phyloP scores from a whole-genome alignment of 768 basidiomycete species.

The Terana coerulea region DNA sequence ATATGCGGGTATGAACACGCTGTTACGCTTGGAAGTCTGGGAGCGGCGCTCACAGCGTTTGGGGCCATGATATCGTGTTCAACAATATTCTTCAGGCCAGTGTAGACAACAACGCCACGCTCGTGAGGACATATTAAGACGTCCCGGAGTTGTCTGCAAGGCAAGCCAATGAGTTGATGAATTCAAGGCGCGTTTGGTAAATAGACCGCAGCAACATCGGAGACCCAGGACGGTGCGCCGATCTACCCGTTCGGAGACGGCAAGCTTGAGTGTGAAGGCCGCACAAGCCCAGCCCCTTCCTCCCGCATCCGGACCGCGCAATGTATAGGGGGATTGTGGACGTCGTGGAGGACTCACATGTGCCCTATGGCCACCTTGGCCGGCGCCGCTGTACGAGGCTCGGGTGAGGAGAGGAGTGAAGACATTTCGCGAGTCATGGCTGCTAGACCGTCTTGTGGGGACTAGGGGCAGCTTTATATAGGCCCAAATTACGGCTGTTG shows the following conservation, averaged over 20 bases:
- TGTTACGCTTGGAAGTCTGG: slow-evolving; percentile 3
- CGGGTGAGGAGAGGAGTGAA: slow-evolving; percentile 19
- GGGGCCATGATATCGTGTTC: slow-evolving; percentile 56
- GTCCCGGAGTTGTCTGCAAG: slow-evolving; percentile 68
- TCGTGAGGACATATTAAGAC: slow-evolving; percentile 71
- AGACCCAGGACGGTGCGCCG: no score
- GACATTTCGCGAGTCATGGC: slow-evolving; percentile 16
- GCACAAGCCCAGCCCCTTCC: no score
- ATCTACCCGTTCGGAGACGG: no score
- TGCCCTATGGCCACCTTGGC: slow-evolving; percentile 52
- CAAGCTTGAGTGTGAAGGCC: no score
- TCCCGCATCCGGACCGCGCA: no score
- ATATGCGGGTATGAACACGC: neutral
- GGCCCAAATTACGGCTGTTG: no score
- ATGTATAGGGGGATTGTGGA: no score
- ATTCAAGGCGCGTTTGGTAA: neutral
- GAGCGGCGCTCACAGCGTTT: slow-evolving; percentile 37
- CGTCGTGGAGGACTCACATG: slow-evolving; percentile 46
- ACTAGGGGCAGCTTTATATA: no score
- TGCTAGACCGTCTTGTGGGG: neutral
- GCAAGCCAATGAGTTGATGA: neutral
- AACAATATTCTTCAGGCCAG: slow-evolving; percentile 48
- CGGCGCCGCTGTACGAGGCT: slow-evolving; percentile 20
- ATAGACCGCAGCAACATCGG: no score
- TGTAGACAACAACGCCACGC: slow-evolving; percentile 61